These are phyloP conservation scores for Stentor roeselii DNA, from an alignment of 73 alveolate species.

Conservation along the genomic window DNA sequence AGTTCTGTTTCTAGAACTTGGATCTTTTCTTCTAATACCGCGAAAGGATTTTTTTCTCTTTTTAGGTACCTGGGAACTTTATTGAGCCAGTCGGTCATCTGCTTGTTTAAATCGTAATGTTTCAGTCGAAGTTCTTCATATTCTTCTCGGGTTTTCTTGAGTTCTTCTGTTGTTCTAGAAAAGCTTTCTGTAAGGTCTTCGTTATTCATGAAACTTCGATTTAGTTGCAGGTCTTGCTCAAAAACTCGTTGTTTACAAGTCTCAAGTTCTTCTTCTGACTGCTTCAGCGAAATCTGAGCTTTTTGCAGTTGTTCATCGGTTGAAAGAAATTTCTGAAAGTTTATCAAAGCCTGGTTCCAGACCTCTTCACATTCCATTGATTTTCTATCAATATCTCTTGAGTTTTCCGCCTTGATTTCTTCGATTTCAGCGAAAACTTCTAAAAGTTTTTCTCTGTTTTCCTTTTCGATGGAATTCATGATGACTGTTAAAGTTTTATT, in stretches of 20 bases:
- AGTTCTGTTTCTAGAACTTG: background rate
- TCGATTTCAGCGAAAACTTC: background rate
- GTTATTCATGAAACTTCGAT: background rate
- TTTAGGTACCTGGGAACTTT: background rate
- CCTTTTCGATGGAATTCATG: background rate
- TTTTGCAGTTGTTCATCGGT: background rate
- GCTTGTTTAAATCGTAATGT: background rate
- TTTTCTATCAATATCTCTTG: background rate
- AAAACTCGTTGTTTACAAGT: background rate
- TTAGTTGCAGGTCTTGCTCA: background rate
- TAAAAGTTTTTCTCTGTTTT: background rate
- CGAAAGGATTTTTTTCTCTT: constrained; percentile 4
- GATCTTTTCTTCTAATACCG: background rate
- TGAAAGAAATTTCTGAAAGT: background rate
- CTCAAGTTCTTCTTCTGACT: background rate
- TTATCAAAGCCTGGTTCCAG: background rate
- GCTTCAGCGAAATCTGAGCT: background rate
- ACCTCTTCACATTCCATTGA: background rate
- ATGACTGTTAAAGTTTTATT: constrained; percentile 6
- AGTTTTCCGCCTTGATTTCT: background rate
- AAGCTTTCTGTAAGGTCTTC: background rate
- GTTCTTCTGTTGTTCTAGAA: background rate
- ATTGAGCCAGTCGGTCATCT: background rate
- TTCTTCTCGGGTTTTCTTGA: background rate
- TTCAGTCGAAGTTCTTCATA: background rate